These are phyloP conservation scores for Leishmania arabica DNA, from an alignment of 208 protist genomes.

Conservation along the genomic window DNA sequence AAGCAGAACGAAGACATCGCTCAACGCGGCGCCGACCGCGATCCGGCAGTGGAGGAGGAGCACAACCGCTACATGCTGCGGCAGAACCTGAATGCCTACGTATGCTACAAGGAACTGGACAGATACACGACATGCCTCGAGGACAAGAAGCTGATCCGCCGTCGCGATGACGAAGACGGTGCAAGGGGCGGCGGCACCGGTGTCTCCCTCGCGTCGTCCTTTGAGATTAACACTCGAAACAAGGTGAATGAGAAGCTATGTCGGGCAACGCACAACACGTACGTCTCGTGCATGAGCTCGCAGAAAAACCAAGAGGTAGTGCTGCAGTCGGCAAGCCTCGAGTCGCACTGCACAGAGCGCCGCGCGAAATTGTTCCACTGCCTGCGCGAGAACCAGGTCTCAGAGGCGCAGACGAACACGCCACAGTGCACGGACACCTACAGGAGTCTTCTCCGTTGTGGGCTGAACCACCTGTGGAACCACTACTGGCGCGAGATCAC, in stretches of 20 bases:
- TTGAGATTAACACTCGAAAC: constrained; percentile 81
- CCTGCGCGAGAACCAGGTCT: constrained; percentile 50
- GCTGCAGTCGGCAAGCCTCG: constrained; percentile 57
- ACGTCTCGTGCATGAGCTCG: constrained; percentile 70
- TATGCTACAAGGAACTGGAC: constrained; percentile 81
- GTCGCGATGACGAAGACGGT: constrained; percentile 24
- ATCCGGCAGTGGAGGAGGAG: constrained; percentile 64
- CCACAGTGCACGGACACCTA: constrained; percentile 67
- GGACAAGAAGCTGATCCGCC: constrained; percentile 59
- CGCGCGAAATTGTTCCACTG: constrained; percentile 55
- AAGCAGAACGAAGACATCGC: constrained; percentile 60
- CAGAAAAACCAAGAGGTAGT: constrained; percentile 64
- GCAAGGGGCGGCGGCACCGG: constrained; percentile 1
- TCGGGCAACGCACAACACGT: constrained; percentile 51
- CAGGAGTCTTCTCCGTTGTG: constrained; percentile 69
- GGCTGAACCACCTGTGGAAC: constrained; percentile 85
- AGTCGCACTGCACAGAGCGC: constrained; percentile 47
- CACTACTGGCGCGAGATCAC: constrained; percentile 81
- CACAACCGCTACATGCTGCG: constrained; percentile 78
- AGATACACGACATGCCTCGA: constrained; percentile 71
- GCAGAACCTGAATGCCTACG: constrained; percentile 82
- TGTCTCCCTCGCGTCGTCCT: constrained; percentile 19
- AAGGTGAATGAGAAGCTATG: constrained; percentile 71
- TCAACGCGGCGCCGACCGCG: constrained; percentile 52
- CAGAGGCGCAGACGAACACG: constrained; percentile 51